phyloP scores from a whole-genome alignment of 768 basidiomycete species.

The Nevesoporus exiguus region DNA sequence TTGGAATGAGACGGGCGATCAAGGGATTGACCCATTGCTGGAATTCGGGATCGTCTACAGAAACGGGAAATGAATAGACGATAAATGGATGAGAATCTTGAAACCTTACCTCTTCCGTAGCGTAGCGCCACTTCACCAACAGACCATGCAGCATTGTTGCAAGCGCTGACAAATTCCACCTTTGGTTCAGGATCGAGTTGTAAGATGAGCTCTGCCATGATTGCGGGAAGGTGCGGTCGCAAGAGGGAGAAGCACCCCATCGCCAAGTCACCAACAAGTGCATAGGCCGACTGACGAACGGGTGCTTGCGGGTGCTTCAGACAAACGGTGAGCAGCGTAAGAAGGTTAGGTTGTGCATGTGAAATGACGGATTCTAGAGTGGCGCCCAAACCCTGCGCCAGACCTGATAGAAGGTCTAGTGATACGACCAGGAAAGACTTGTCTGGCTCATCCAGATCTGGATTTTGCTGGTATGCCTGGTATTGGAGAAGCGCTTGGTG shows the following conservation, averaged over 20 bases:
- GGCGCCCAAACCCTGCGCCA: slow-evolving; percentile 90
- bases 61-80: slow-evolving; percentile 6
- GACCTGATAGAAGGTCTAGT: slow-evolving; percentile 91
- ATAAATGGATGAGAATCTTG: not conserved
- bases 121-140: slow-evolving; percentile 96
- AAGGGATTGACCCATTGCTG: slow-evolving; percentile 88
- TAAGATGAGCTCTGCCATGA: slow-evolving; percentile 85
- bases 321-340: slow-evolving; percentile 81
- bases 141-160: slow-evolving; percentile 99
- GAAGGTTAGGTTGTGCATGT: slow-evolving; percentile 68
- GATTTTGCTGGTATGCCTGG: slow-evolving; percentile 83
- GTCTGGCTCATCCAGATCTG: slow-evolving; percentile 92
- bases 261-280: slow-evolving; percentile 96
- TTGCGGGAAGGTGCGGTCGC: slow-evolving; percentile 78
- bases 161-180: slow-evolving; percentile 91
- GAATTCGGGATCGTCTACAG: slow-evolving; percentile 76
- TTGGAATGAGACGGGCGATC: slow-evolving; percentile 86
- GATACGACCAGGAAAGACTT: slow-evolving; percentile 97
- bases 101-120: slow-evolving; percentile 65
- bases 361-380: slow-evolving; percentile 71
- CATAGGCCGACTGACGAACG: slow-evolving; percentile 94
- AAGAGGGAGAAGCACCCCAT: slow-evolving; percentile 91
- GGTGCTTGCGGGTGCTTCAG: slow-evolving; percentile 95
- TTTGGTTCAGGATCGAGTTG: slow-evolving; percentile 94
- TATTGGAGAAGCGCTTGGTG: slow-evolving; percentile 80